Evolutionary conservation across 2,329 filamentous ascomycete species (phyloP).

Genomic region (Colletotrichum sojae): DNA sequence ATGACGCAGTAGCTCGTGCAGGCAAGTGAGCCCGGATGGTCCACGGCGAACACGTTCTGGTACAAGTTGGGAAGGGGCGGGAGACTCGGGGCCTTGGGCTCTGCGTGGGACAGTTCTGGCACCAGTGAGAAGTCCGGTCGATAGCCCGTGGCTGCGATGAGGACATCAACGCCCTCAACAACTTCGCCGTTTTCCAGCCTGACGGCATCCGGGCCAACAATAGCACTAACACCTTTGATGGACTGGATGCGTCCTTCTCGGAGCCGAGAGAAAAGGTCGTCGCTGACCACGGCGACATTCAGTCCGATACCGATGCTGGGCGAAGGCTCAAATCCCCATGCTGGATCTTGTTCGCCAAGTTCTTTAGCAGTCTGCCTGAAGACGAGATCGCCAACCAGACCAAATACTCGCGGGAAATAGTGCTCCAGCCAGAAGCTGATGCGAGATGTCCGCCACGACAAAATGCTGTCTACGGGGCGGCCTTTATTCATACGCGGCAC

Average conservation of each 20-base stretch:
- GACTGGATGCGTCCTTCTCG: slow-evolving; percentile 17
- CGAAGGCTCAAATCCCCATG: slow-evolving; percentile 22
- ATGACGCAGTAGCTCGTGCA: slow-evolving; percentile 56
- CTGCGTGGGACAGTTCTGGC: slow-evolving; percentile 45
- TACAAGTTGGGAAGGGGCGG: slow-evolving; percentile 55
- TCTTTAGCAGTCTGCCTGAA: neutral
- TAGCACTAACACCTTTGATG: slow-evolving; percentile 20
- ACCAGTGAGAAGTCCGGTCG: slow-evolving; percentile 48
- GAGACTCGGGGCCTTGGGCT: slow-evolving; percentile 44
- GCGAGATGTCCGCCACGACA: slow-evolving; percentile 43
- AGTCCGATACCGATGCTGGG: neutral
- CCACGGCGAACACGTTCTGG: slow-evolving; percentile 60
- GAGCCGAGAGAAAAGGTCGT: slow-evolving; percentile 16
- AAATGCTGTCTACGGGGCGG: slow-evolving; percentile 42
- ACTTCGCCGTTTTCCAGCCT: slow-evolving; percentile 49
- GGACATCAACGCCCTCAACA: slow-evolving; percentile 47
- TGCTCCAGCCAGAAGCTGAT: slow-evolving; percentile 41
- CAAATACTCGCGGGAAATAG: slow-evolving; percentile 36
- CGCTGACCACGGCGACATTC: slow-evolving; percentile 11
- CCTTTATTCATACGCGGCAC: slow-evolving; percentile 43
- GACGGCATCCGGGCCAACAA: slow-evolving; percentile 45
- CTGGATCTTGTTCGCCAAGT: slow-evolving; percentile 1
- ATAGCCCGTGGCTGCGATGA: slow-evolving; percentile 55
- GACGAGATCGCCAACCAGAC: neutral
- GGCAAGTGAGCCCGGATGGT: slow-evolving; percentile 59